A percentile compares a stretch with the other conserved stretches of the same genome.
These are phyloP conservation scores for Talaromyces sp. DNA, from an alignment of 2,329 filamentous ascomycete species.

Conservation along the genomic window DNA sequence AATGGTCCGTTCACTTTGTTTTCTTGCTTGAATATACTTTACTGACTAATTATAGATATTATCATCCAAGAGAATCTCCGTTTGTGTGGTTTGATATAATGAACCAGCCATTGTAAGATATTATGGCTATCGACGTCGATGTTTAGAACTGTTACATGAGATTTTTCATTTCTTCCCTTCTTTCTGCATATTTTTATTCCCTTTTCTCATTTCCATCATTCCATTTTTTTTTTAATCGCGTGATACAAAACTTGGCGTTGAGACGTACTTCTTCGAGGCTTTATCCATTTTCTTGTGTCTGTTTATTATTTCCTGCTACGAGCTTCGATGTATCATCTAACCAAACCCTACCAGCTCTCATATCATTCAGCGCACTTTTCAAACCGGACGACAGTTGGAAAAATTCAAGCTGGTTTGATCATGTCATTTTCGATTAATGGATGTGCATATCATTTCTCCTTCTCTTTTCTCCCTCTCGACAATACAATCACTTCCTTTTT, in stretches of 20 bases:
- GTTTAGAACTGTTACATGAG: conserved; percentile 19
- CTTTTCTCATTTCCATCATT: conserved; percentile 7
- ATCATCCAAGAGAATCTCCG: conserved; percentile 99
- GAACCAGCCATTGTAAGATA: conserved; percentile 22
- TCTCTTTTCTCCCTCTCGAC: background rate
- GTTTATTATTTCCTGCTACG: conserved; percentile 20
- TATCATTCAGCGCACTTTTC: background rate
- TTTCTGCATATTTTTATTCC: conserved; percentile 20
- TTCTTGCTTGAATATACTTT: conserved; percentile 4
- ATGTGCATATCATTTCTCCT: conserved; percentile 6
- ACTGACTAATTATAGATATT: conserved; percentile 64
- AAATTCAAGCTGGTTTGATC: background rate
- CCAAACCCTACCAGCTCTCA: background rate
- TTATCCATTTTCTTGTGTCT: conserved; percentile 26
- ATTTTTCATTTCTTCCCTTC: conserved; percentile 28
- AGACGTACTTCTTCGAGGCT: conserved; percentile 33
- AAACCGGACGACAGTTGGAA: background rate
- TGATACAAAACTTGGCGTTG: conserved; percentile 34
- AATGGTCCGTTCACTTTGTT: conserved; percentile 64
- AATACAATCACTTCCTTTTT: background rate
- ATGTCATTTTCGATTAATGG: background rate
- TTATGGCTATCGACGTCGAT: conserved; percentile 16
- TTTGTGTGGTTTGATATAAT: conserved; percentile 92
- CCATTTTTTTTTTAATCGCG: conserved; percentile 26
- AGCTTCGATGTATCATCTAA: conserved; percentile 13